A percentile compares a stretch with the other conserved stretches of the same genome.
phyloP scores from a whole-genome alignment of 2,329 filamentous ascomycete genomes.

The Alternaria conjuncta region DNA sequence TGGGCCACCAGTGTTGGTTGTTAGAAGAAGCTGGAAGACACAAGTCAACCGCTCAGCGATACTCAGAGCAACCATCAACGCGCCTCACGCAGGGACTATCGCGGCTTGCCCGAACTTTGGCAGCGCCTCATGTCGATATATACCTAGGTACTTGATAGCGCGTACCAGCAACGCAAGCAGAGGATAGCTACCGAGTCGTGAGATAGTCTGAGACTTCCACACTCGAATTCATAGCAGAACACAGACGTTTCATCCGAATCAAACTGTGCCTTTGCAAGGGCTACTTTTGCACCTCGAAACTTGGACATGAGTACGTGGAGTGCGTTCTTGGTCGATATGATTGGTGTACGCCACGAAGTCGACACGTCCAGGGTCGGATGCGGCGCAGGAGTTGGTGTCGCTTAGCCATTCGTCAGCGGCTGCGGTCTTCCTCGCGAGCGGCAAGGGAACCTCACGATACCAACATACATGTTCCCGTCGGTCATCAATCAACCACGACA shows the following conservation, averaged over 20 bases:
- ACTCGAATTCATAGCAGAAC: slow-evolving; percentile 75
- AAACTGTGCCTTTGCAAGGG: slow-evolving; percentile 49
- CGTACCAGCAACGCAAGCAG: slow-evolving; percentile 58
- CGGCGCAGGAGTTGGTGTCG: slow-evolving; percentile 32
- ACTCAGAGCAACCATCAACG: slow-evolving; percentile 38
- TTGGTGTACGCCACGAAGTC: slow-evolving; percentile 33
- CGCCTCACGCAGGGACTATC: slow-evolving; percentile 44
- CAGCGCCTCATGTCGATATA: slow-evolving; percentile 72
- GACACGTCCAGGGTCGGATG: slow-evolving; percentile 27
- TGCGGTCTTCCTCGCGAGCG: slow-evolving; percentile 9
- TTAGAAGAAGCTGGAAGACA: slow-evolving; percentile 37
- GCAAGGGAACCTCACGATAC: background rate
- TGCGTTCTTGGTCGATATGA: slow-evolving; percentile 22
- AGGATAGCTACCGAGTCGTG: slow-evolving; percentile 53
- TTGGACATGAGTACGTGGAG: slow-evolving; percentile 29
- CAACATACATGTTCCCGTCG: background rate
- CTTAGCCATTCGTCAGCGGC: slow-evolving; percentile 29
- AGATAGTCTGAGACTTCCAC: slow-evolving; percentile 65
- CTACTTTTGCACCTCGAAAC: slow-evolving; percentile 44
- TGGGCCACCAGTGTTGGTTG: slow-evolving; percentile 29
- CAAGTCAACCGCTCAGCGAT: slow-evolving; percentile 43
- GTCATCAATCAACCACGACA: background rate
- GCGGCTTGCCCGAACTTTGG: slow-evolving; percentile 50
- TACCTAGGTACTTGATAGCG: slow-evolving; percentile 67
- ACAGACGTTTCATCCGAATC: slow-evolving; percentile 54